Evolutionary conservation across 345 rosid genomes (phyloP), one percentile per base, ranked within the genome.

Genomic region (Sonneratia alba): DNA sequence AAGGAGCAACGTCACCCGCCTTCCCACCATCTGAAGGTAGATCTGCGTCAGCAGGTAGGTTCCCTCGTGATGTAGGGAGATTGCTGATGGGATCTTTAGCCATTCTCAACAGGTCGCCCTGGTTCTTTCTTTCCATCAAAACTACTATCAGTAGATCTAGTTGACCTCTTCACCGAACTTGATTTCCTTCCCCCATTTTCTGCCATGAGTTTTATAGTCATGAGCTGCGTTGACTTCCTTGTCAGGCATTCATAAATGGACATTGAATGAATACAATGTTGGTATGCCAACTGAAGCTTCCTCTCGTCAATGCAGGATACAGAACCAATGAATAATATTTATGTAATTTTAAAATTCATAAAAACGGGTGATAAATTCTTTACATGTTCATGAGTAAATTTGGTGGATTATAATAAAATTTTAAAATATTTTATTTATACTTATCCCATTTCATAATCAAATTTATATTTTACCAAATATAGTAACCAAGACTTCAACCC

Each of bases 1-100:
- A 27, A 67, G 68, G 56, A 19, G 47, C 36, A 24, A 36, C 42
- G 0, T 24, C 69, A 62, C 78, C 72, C 67, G 69, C 83, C 79
- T 83, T 80, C 70, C 78, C 83, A 79, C 77, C 84, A 74, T 85
- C 88, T 55, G 83, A 79, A 70, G 85, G 81, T 36, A 42, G 45
- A 69, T 71, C 77, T 59, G 74, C 87, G 36, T 68, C 80, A 22
- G 71, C 77, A 73, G 87, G 48, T n/a, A 42, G 43, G 55, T 72
- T 59, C 10, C 47, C 24, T 19, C 24, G 10, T 19, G 63, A 32
- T 19, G 63, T 57, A 57, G 63, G 63, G 24, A 0, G 63, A 57
- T 57, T 32, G 24, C 24, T 57, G 63, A n/a, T 57, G 24, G 9
- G 68, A 48, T 10, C 62, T 68, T 76, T 79, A 68, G 32, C 55